phyloP scores from a whole-genome alignment of 2,329 filamentous ascomycete species.

The Curvularia sp. region DNA sequence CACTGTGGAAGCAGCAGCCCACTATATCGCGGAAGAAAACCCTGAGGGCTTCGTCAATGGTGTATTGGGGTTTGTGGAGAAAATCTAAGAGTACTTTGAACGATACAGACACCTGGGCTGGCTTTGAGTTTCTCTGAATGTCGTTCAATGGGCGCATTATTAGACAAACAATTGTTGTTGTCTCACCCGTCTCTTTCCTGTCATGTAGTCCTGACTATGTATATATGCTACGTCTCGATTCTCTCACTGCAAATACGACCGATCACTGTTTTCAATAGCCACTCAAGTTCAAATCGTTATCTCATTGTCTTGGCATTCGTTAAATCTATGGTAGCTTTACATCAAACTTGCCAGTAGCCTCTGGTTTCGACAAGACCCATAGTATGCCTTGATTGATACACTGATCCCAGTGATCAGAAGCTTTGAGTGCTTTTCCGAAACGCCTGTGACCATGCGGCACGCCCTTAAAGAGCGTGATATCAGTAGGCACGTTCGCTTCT shows the following conservation, averaged over 20 bases:
- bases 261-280: not conserved
- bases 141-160: no score
- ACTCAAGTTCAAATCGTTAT: not conserved
- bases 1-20: not conserved
- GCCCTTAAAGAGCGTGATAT: conserved; percentile 59
- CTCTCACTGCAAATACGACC: not conserved
- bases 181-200: no score
- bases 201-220: not conserved
- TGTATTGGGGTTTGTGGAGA: not conserved
- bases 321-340: conserved; percentile 35
- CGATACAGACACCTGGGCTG: not conserved
- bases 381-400: conserved; percentile 55
- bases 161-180: not conserved
- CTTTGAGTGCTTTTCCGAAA: conserved; percentile 53
- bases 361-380: conserved; percentile 52
- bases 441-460: conserved; percentile 63
- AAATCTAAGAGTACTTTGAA: not conserved
- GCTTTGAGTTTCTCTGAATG: not conserved
- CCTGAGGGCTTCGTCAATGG: not conserved
- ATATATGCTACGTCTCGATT: not conserved
- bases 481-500: conserved; percentile 58
- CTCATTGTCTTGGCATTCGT: not conserved
- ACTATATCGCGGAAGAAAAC: conserved; percentile 5
- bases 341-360: conserved; percentile 44
- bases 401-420: conserved; percentile 54